Percentiles rank a stretch among this genome's conserved stretches.
Conservation (phyloP, 345 rosid genomes). For the Brassica cretica region DNA sequence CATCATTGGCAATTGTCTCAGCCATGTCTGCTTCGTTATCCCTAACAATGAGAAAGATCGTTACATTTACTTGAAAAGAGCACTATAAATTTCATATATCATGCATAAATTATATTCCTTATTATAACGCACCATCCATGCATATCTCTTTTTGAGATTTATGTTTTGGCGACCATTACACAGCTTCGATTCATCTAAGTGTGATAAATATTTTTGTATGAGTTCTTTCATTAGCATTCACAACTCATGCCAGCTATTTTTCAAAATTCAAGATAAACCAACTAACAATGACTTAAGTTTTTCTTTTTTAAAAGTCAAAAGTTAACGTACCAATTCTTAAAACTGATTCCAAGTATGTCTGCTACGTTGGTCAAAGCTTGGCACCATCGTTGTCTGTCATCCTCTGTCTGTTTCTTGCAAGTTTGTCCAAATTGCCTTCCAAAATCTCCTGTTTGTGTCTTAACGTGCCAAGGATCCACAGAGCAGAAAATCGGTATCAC, state of each 20-base stretch:
- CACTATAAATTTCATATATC: neutral
- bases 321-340: neutral
- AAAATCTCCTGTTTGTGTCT: neutral
- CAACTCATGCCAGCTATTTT: neutral
- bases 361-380: neutral
- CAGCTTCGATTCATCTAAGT: neutral
- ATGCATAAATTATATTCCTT: neutral
- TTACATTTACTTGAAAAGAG: neutral
- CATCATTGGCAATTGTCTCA: constrained; percentile 3
- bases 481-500: neutral
- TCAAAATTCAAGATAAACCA: neutral
- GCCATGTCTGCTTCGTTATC: neutral
- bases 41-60: neutral
- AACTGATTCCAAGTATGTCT: neutral
- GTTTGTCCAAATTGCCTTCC: neutral
- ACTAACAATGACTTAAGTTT: too few relatives aligned
- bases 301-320: neutral
- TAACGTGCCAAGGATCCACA: neutral
- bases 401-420: neutral
- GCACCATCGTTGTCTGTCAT: neutral
- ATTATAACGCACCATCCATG: neutral
- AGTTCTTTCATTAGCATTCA: neutral
- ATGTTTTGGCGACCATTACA: neutral
- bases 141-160: neutral
- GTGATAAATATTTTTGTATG: neutral